Evolutionary conservation across 306 rosid species (phyloP), one percentile per base, ranked within the genome.

Genomic region (Lathyrus sativus): DNA sequence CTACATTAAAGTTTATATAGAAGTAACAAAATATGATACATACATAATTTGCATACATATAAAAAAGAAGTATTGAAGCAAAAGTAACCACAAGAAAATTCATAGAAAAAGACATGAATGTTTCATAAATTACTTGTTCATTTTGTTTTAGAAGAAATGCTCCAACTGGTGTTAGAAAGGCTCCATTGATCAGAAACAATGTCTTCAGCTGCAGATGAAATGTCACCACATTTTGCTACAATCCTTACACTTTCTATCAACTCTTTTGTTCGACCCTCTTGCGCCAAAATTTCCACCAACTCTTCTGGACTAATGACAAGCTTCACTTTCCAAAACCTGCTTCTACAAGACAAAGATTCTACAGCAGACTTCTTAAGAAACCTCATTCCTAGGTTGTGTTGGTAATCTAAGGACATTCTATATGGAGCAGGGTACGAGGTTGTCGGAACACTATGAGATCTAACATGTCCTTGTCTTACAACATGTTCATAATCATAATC

Each of bases 241-340:
- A 84, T 85, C 18, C 91, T 81, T 0, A 89, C 87, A n/a, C 82
- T 89, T 73, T 91, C 88, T 29, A 91, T 78, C 83, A 91, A 74
- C 72, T 89, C 95, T 76, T 87, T 76, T 0, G 95, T 91, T 15
- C 76, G 70, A 4, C 66, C 80, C 74, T 89, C 95, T 62, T 91
- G 89, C 11, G 89, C 86, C 81, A 91, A 70, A 53, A 91, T 91
- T 64, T 87, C 91, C 66, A 79, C 4, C 72, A 91, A 72, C 74
- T 85, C 86, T 62, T 87, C 80, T 0, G 95, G 95, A 41, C 80
- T 82, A 3, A 91, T 91, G 17, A 85, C 92, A 35, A 91, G 73
- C 81, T 89, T 91, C 80, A 91, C 98, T 65, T 85, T 91, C 98
- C 98, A 89, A 81, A 89, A 80, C 58, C 48, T 79, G 42, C 24